Evolutionary conservation across 768 basidiomycete genomes (phyloP), one percentile per base, ranked within the genome.

Genomic region (Mycena chlorophos): DNA sequence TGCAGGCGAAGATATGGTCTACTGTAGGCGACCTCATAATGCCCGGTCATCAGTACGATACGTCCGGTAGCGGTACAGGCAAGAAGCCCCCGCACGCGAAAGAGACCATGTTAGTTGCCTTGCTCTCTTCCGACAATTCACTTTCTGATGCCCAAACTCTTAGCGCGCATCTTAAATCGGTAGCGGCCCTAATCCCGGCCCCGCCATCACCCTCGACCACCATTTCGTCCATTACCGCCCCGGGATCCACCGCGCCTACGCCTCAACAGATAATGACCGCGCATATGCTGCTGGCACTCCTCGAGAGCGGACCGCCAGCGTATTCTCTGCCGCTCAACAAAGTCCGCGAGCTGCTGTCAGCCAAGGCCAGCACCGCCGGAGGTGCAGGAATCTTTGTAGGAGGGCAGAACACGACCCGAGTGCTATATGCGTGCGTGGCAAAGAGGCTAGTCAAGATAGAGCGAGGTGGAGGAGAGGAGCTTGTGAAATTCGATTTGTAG

Each of bases 401-500:
- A 20, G 76, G 75, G 17, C 73, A 76, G 53, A 78, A 80, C 31
- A 74, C 82, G 12, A 86, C 82, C 8, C 75, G 87, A 38, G 81
- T 88, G 16, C 68, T 91, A 13, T 92, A 89, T 63, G 83, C 77
- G 2, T 90, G 89, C 65, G 87, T 91, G n/a, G 90, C 87, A 16
- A 92, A 91, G 71, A 77, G 87, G 57, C 70, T 92, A 49, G 67
- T 92, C 56, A 87, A 82, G 69, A 89, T 91, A 60, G 89, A 91
- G 49, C 76, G 90, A 39, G 82, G 87, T 19, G 80, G 83, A 4
- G 79, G 88, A 29, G 88, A 89, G 66, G 89, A 92, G 66, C 75
- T 84, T 5, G 88, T 91, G 23, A 81, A 80, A 58, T 92, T 91
- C 67, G 85, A 89, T 67, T 63, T 81, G 42, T 85, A 42, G 47